Evolutionary conservation across 2,329 filamentous ascomycete species (phyloP).

Genomic region (Colletotrichum sp.): DNA sequence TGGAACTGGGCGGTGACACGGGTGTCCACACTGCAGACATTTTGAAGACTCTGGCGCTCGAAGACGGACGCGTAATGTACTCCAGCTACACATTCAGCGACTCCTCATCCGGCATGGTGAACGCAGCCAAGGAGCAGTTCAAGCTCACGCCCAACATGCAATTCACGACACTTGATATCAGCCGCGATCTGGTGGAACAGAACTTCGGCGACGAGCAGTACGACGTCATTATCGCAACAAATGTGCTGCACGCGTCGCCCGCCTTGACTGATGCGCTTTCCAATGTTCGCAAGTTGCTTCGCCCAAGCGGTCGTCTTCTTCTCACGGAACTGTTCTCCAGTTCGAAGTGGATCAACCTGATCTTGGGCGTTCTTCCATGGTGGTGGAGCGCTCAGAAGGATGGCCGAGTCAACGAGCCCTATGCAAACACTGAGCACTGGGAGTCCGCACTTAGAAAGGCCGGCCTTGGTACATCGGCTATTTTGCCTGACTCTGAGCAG

Average conservation of each 20-base stretch:
- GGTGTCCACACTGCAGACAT: background rate
- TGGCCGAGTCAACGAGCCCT: constrained; percentile 28
- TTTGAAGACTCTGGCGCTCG: background rate
- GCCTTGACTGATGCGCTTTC: background rate
- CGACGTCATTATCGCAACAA: constrained; percentile 42
- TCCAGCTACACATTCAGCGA: background rate
- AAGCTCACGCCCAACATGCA: background rate
- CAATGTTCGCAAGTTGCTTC: background rate
- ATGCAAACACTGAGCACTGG: constrained; percentile 14
- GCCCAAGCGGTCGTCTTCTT: constrained; percentile 5
- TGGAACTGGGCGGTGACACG: background rate
- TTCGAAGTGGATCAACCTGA: constrained; percentile 29
- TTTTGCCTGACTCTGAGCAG: background rate
- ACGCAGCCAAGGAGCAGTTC: background rate
- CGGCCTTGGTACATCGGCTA: background rate
- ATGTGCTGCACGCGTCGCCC: constrained; percentile 41
- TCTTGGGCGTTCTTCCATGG: constrained; percentile 29
- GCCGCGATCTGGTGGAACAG: background rate
- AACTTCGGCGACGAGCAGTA: constrained; percentile 23
- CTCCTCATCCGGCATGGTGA: background rate
- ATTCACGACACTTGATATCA: background rate
- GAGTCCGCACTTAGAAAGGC: background rate
- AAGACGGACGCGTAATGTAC: background rate
- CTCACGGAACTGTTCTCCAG: constrained; percentile 30
- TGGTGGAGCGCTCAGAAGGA: constrained; percentile 29